These are phyloP conservation scores for Fusarium foetens DNA, from an alignment of 2,329 filamentous ascomycete genomes.

Conservation along the genomic window DNA sequence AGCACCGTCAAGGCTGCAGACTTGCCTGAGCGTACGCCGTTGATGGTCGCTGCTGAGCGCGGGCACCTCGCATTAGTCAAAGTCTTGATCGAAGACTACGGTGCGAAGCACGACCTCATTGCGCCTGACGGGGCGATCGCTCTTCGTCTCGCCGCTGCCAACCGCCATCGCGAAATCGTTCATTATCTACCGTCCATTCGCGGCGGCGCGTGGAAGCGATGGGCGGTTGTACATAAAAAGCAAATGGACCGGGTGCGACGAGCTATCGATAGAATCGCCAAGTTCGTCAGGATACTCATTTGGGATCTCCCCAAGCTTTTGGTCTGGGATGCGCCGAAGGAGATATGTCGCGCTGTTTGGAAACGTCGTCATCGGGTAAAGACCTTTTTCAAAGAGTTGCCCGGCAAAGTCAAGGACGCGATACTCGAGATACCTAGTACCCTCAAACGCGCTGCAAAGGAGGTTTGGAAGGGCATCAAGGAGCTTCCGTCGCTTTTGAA, in stretches of 20 bases:
- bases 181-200: conserved; percentile 54
- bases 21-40: conserved; percentile 52
- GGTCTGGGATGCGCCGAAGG: conserved; percentile 44
- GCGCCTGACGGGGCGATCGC: conserved; percentile 59
- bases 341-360: conserved; percentile 31
- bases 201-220: conserved; percentile 52
- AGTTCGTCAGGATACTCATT: conserved; percentile 42
- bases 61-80: conserved; percentile 55
- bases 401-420: conserved; percentile 38
- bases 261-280: conserved; percentile 37
- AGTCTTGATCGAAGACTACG: conserved; percentile 53
- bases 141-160: conserved; percentile 55
- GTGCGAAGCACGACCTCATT: conserved; percentile 56
- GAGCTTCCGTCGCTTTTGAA: conserved; percentile 24
- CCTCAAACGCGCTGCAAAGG: conserved; percentile 14
- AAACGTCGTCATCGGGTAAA: conserved; percentile 44
- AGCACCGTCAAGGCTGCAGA: not conserved
- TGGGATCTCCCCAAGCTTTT: conserved; percentile 48
- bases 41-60: conserved; percentile 55
- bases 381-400: conserved; percentile 42
- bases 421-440: conserved; percentile 29
- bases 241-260: conserved; percentile 43
- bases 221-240: conserved; percentile 47
- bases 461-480: conserved; percentile 37
- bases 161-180: conserved; percentile 56